Evolutionary conservation across 768 basidiomycete species (phyloP), one percentile per base, ranked within the genome.

Genomic region (Tricholomella constricta): DNA sequence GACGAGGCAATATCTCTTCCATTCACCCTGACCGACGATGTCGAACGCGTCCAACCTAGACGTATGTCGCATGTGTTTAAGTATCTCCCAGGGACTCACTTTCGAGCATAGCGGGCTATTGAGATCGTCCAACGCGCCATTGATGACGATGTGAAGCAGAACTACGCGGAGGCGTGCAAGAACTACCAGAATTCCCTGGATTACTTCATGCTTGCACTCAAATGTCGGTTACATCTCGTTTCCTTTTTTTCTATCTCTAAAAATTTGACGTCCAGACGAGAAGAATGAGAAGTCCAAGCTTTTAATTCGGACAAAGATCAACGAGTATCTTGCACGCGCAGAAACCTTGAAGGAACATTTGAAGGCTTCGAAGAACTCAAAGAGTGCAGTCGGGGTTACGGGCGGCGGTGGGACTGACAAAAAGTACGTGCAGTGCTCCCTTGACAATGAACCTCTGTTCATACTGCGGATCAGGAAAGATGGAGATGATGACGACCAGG

Each of bases 141-240:
- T 63, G 94, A 94, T 52, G 88, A 91, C 57, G 97, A 99, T 73
- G 79, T 81, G 56, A 94, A 94, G 69, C 87, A 89, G 70, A 92
- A 97, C 72, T 99, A 98, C 74, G 76, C 82, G 6, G 94, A 95
- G 63, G 95, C 95, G 17, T 96, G 92, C 82, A 95, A 91, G 75
- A 82, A 86, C 59, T 97, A 97, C 73, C 88, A 89, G 77, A 96
- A 98, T 78, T 81, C 92, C 1, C 81, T 98, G 54, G 97, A 99
- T 67, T 99, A 96, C 69, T 99, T 99, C 71, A 93, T 98, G 90
- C 89, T 98, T 59, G 94, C 95, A 8, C 78, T 93, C 67, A 95
- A 94, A 72, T 95, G 94, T 94, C 58, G 53, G 84, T 72, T 38
- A 6, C 8, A 32, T 26, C 14, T 11, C 38, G 45, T 15, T 34